Evolutionary conservation across 805 yeast genomes (phyloP), one percentile per base, ranked within the genome.

Genomic region (Zygosaccharomyces rouxii): DNA sequence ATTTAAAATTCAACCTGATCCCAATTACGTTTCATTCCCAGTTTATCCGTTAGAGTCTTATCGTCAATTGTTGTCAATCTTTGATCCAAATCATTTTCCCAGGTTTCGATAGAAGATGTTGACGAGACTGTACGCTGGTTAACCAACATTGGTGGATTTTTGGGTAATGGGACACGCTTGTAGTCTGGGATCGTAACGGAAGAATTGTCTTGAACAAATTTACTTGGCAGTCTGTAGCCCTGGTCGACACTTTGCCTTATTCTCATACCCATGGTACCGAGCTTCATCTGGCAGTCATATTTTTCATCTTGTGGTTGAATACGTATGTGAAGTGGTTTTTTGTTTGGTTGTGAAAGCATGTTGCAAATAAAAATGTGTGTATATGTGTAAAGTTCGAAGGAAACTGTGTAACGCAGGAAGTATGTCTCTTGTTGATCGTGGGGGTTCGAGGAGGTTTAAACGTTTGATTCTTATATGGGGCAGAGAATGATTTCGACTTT

Each of bases 221-320:
- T 25, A 16, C 35, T 29, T 23, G 57, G 60, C 7, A 50, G 50
- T 21, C 46, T 50, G 61, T 83, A 82, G 1, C 89, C 89, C 38
- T 81, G 81, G 29, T 78, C 72, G 3, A 84, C 79, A 2, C 84
- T 73, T 55, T 83, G 81, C 58, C 92, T 75, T 50, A 85, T 79
- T 53, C 88, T 73, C 88, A 83, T 84, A 0, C 89, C 89, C 5
- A 84, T 59, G 0, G 82, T 75, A 35, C 80, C 74, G 21, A 84
- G 71, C 22, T 70, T 62, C 42, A 58, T 56, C 52, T 67, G 70
- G 50, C 64, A 38, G 64, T 52, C 51, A 46, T 61, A 63, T 35
- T 40, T 58, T 5, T 49, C 56, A 43, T 51, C 55, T 28, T 28
- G 57, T 5, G 42, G 50, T 23, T 66, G 61, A 52, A 58, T 59